phyloP scores from a whole-genome alignment of 2,329 filamentous ascomycete genomes.

The Penicillium concentricum region DNA sequence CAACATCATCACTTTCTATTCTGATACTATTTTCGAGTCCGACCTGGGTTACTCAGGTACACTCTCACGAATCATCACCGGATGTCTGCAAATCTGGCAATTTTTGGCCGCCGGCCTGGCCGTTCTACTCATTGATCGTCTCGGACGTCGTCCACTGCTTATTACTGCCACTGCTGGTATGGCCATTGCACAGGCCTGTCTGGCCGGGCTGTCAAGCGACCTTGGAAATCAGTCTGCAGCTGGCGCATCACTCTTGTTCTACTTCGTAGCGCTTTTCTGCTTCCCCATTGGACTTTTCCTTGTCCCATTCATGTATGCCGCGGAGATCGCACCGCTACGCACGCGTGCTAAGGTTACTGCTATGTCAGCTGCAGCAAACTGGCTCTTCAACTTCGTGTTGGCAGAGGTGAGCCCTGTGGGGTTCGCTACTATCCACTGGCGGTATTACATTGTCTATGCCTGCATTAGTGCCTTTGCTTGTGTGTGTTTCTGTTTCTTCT shows the following conservation, averaged over 20 bases:
- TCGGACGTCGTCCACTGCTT: conserved; percentile 40
- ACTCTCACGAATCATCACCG: conserved; percentile 23
- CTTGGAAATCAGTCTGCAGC: conserved; percentile 46
- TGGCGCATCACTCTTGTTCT: conserved; percentile 55
- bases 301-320: conserved; percentile 60
- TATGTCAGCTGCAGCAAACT: conserved; percentile 51
- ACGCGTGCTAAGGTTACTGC: conserved; percentile 52
- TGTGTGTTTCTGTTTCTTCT: conserved; percentile 35
- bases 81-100: conserved; percentile 28
- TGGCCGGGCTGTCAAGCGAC: conserved; percentile 18
- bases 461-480: conserved; percentile 37
- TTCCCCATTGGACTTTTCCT: conserved; percentile 60
- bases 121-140: conserved; percentile 28
- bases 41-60: conserved; percentile 23
- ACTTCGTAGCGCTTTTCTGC: conserved; percentile 62
- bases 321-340: conserved; percentile 52
- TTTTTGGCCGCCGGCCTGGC: conserved; percentile 22
- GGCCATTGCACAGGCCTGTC: conserved; percentile 16
- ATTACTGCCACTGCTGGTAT: conserved; percentile 26
- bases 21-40: conserved; percentile 28
- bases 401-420: conserved; percentile 39
- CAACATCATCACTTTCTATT: conserved; percentile 35
- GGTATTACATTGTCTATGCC: conserved; percentile 47
- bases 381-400: conserved; percentile 40
- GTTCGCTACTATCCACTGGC: conserved; percentile 49